These are phyloP conservation scores for Umbilicus rupestris DNA, from an alignment of 164 flowering plant genomes.

Conservation along the genomic window DNA sequence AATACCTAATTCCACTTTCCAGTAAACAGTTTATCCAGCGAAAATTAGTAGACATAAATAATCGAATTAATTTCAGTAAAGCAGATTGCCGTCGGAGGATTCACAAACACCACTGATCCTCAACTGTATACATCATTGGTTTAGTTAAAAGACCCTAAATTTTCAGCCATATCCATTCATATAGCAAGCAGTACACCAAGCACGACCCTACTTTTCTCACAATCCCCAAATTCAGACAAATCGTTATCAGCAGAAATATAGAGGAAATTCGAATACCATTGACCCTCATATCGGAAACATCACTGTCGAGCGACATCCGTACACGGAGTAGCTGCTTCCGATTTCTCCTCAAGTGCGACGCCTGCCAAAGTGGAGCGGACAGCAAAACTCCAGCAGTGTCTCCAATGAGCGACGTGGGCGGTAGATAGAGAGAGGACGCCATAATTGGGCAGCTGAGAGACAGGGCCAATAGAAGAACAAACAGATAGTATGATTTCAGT, in stretches of 20 bases:
- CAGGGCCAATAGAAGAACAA: background rate
- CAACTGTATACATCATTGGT: background rate
- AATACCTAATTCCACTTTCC: no score
- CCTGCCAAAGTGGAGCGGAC: background rate
- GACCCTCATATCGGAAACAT: constrained; percentile 77
- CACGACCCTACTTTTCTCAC: background rate
- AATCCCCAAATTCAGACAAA: background rate
- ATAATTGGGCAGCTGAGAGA: background rate
- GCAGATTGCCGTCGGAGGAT: no score
- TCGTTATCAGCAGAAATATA: background rate
- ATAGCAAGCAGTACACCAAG: background rate
- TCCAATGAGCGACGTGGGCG: background rate
- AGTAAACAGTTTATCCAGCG: background rate
- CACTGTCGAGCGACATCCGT: constrained; percentile 51
- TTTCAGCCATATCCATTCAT: background rate
- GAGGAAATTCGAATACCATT: constrained; percentile 38
- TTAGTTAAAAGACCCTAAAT: no score
- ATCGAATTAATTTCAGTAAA: background rate
- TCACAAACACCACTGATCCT: background rate
- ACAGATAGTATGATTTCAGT: background rate
- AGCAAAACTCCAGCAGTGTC: background rate
- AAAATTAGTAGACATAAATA: background rate
- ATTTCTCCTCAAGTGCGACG: constrained; percentile 18
- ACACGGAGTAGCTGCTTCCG: constrained; percentile 19
- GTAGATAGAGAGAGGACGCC: background rate